Evolutionary conservation across 257 asterid genomes (phyloP).

Genomic region (Lycium ferocissimum): DNA sequence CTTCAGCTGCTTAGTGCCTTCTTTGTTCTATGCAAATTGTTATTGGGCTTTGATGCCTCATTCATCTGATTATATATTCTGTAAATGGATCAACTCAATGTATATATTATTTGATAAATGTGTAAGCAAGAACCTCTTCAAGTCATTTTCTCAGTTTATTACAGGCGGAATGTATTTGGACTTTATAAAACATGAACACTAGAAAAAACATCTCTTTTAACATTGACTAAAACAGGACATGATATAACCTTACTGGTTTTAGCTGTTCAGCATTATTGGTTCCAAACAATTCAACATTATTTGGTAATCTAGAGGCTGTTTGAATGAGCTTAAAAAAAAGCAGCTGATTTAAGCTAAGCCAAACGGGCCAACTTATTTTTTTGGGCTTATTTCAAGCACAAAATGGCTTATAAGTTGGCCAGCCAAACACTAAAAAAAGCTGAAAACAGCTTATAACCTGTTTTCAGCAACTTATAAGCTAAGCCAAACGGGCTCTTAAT

Average conservation of each 20-base stretch:
- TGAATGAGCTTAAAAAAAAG: background rate
- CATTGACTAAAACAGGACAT: background rate
- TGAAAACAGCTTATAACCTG: too few species aligned
- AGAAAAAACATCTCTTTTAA: constrained; percentile 26
- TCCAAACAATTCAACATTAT: background rate
- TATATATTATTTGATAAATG: too few species aligned
- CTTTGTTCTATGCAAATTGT: background rate
- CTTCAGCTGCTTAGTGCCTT: too few species aligned
- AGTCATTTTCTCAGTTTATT: background rate
- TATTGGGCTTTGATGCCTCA: background rate
- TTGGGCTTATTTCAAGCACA: too few species aligned
- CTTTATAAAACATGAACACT: background rate
- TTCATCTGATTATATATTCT: background rate
- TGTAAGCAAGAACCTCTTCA: background rate
- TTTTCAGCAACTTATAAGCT: too few species aligned
- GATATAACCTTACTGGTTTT: constrained; percentile 11
- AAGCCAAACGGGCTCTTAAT: too few species aligned
- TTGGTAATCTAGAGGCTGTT: background rate
- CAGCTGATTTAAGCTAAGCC: too few species aligned
- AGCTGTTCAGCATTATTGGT: constrained; percentile 17
- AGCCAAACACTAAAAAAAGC: too few species aligned
- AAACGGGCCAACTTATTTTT: too few species aligned
- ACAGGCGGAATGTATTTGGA: background rate
- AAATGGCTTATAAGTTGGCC: too few species aligned
- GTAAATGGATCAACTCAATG: too few species aligned